Conservation (phyloP, 768 basidiomycete species). For the Hypholoma fasciculare region DNA sequence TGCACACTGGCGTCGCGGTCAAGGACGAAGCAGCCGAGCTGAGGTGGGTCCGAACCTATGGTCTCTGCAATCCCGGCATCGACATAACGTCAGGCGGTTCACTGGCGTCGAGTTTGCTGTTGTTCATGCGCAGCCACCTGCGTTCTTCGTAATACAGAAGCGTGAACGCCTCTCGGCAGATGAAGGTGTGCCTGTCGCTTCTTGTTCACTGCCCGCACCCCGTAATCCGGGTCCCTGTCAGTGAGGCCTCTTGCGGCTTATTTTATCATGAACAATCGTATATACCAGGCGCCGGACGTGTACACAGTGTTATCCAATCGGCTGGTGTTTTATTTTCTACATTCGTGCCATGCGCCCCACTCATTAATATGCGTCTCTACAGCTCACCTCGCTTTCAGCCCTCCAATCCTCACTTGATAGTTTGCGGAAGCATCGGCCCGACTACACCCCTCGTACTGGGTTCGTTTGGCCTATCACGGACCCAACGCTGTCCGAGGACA, state of each 20-base stretch:
- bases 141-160: constrained; percentile 88
- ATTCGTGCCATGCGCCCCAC: constrained; percentile 5
- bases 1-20: constrained; percentile 77
- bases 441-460: constrained; percentile 81
- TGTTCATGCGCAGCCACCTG: constrained; percentile 76
- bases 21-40: constrained; percentile 85
- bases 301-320: constrained; percentile 85
- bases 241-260: constrained; percentile 80
- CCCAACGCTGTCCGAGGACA: constrained; percentile 36
- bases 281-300: constrained; percentile 85
- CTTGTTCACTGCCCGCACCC: neutral
- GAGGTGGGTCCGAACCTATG: constrained; percentile 48
- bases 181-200: constrained; percentile 55
- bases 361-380: neutral
- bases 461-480: constrained; percentile 85
- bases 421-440: constrained; percentile 72
- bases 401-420: constrained; percentile 77
- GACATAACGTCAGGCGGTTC: constrained; percentile 60
- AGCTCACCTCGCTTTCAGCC: constrained; percentile 71
- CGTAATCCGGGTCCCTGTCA: constrained; percentile 26
- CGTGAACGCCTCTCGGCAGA: constrained; percentile 81
- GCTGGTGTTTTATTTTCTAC: constrained; percentile 48
- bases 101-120: constrained; percentile 87
- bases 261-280: constrained; percentile 86
- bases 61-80: constrained; percentile 1